A percentile compares a stretch with the other conserved stretches of the same genome.
These are phyloP conservation scores for Bocquillonia castaneifolia DNA, from an alignment of 441 rosid species.

Conservation along the genomic window DNA sequence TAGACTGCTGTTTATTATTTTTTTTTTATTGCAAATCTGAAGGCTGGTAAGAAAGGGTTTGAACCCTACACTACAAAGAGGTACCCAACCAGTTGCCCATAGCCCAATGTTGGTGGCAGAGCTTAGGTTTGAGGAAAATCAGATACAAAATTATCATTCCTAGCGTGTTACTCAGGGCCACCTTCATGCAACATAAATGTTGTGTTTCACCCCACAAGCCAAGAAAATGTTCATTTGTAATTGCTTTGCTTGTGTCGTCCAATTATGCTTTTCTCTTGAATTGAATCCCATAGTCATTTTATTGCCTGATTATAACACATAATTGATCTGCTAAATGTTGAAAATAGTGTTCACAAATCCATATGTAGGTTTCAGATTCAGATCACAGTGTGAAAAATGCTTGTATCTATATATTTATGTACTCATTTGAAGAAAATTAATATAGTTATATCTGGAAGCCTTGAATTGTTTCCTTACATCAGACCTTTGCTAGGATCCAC, in stretches of 20 bases:
- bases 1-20: too few relatives aligned
- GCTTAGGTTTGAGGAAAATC: not conserved
- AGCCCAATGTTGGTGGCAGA: not conserved
- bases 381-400: not conserved
- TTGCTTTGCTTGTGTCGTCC: not conserved
- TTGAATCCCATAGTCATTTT: not conserved
- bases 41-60: not conserved
- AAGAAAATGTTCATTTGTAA: not conserved
- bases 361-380: not conserved
- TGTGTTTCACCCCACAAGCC: not conserved
- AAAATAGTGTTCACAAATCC: not conserved
- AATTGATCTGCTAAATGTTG: not conserved
- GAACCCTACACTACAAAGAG: not conserved
- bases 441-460: not conserved
- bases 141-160: not conserved
- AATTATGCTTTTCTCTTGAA: not conserved
- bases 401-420: not conserved
- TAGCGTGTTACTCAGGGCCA: not conserved
- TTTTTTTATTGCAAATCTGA: too few relatives aligned
- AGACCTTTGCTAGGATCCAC: not conserved
- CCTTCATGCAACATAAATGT: not conserved
- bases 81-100: not conserved
- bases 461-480: not conserved
- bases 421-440: not conserved
- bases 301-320: not conserved